phyloP scores from a whole-genome alignment of 164 flowering plant species.

The Buxus sempervirens region DNA sequence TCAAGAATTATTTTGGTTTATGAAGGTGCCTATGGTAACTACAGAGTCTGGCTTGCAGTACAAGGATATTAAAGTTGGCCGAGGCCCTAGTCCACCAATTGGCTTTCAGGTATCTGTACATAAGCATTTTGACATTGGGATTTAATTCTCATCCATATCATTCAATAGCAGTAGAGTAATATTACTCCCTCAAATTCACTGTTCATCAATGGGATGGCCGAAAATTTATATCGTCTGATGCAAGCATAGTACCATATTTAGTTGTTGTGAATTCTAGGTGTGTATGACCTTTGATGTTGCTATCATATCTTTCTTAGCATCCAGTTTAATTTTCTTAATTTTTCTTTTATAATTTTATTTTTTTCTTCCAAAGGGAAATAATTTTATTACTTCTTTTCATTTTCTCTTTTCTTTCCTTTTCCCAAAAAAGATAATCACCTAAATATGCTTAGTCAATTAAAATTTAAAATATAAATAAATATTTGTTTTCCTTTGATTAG shows the following conservation, averaged over 20 bases:
- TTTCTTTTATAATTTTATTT: too few species aligned
- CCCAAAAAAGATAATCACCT: neutral
- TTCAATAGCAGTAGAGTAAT: neutral
- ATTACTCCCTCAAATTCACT: neutral
- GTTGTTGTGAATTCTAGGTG: too few species aligned
- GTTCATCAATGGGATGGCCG: too few species aligned
- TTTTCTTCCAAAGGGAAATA: neutral
- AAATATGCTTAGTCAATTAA: too few species aligned
- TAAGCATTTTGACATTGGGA: neutral
- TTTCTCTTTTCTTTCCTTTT: neutral
- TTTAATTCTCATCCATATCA: neutral
- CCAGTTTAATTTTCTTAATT: too few species aligned
- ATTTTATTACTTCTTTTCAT: neutral
- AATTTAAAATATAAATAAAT: too few species aligned
- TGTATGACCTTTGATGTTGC: too few species aligned
- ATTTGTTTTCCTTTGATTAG: too few species aligned
- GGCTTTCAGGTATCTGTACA: slow-evolving; percentile 76
- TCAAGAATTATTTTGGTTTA: neutral
- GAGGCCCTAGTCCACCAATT: slow-evolving; percentile 89
- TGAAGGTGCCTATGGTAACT: slow-evolving; percentile 85
- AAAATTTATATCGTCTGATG: too few species aligned
- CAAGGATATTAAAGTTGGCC: slow-evolving; percentile 86
- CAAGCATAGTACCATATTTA: too few species aligned
- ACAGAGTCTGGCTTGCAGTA: slow-evolving; percentile 97
- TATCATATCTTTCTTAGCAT: too few species aligned